A percentile compares a stretch with the other conserved stretches of the same genome.
Evolutionary conservation across 73 alveolate genomes (phyloP).

Genomic region (Paramecium pentaurelia): DNA sequence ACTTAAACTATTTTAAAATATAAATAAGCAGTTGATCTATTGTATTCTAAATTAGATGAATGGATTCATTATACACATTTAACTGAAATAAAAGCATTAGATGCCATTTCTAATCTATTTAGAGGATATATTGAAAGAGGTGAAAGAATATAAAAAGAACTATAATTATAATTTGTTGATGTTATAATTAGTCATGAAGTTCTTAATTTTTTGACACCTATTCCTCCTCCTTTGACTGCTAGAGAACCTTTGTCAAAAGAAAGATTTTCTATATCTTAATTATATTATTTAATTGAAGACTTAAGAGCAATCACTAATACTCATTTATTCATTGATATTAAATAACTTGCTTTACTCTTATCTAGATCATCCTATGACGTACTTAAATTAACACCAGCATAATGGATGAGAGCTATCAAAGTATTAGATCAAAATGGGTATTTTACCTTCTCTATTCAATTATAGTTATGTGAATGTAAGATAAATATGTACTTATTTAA

Average conservation of each 20-base stretch:
- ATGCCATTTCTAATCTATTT: conserved; percentile 79
- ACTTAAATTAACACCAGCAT: neutral
- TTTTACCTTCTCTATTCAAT: neutral
- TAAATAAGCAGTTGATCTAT: conserved; percentile 73
- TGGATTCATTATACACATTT: conserved; percentile 91
- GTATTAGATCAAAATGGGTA: conserved; percentile 24
- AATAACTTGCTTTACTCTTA: neutral
- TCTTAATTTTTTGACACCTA: conserved; percentile 7
- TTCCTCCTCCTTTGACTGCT: conserved; percentile 36
- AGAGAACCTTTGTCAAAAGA: conserved; percentile 20
- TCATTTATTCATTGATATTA: neutral
- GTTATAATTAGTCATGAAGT: conserved; percentile 59
- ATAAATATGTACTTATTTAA: conserved; percentile 20
- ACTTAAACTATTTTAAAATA: conserved; percentile 74
- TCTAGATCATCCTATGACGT: conserved; percentile 25
- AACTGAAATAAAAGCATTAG: conserved; percentile 96
- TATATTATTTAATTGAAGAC: conserved; percentile 19
- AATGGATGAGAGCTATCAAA: conserved; percentile 39
- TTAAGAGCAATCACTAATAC: conserved; percentile 30
- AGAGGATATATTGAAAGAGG: conserved; percentile 91
- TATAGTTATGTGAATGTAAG: conserved; percentile 33
- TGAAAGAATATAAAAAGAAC: conserved; percentile 87
- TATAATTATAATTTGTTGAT: conserved; percentile 79
- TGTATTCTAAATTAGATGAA: conserved; percentile 89
- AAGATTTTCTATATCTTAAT: conserved; percentile 24